Evolutionary conservation across 768 basidiomycete species (phyloP).

Genomic region (Phanerodontia chrysosporium): DNA sequence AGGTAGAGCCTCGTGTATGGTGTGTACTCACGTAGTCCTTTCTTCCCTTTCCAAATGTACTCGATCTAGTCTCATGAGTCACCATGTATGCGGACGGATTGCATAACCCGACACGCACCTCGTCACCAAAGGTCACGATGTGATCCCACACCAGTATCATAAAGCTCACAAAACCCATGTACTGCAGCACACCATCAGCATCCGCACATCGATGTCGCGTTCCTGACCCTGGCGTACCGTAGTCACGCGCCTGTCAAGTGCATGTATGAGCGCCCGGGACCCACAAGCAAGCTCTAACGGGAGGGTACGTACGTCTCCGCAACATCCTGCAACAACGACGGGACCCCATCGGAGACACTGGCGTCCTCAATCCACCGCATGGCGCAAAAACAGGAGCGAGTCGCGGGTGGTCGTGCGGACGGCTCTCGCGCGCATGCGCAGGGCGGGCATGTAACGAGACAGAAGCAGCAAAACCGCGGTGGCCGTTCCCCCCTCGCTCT

Average conservation of each 20-base stretch:
- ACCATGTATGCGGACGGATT: not conserved
- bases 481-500: no score
- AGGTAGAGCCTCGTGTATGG: not conserved
- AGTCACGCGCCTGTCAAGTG: constrained; percentile 6
- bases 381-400: not conserved
- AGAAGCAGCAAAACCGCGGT: not conserved
- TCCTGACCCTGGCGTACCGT: not conserved
- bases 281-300: not conserved
- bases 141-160: constrained; percentile 55
- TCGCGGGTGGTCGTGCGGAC: not conserved
- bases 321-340: not conserved
- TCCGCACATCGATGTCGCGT: not conserved
- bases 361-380: not conserved
- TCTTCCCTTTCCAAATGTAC: constrained; percentile 48
- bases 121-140: constrained; percentile 45
- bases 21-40: constrained; percentile 39
- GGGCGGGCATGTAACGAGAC: no score
- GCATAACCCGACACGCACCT: constrained; percentile 25
- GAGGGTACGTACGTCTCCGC: constrained; percentile 7
- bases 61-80: constrained; percentile 32
- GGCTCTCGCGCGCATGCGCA: not conserved
- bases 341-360: not conserved
- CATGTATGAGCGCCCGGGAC: not conserved
- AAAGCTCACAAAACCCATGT: constrained; percentile 48
- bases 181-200: constrained; percentile 27